Conservation (phyloP, 2,329 filamentous ascomycete genomes). For the Claviceps sp. region DNA sequence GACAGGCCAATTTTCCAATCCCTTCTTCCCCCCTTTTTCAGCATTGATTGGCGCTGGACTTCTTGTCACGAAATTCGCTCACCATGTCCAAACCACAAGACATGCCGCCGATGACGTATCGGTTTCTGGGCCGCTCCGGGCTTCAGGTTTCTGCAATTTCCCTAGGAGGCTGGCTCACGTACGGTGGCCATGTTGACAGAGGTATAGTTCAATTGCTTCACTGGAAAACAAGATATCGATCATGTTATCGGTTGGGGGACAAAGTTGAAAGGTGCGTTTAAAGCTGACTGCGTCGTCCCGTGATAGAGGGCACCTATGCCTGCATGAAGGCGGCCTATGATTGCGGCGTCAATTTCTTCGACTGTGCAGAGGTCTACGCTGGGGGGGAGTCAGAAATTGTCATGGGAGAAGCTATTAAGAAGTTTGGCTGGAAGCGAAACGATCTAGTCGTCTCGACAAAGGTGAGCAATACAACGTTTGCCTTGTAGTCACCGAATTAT, state of each 20-base stretch:
- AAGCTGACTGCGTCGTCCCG: background rate
- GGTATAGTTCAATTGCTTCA: conserved; percentile 41
- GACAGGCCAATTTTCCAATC: no score
- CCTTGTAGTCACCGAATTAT: no score
- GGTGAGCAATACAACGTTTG: conserved; percentile 16
- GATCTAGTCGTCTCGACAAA: conserved; percentile 50
- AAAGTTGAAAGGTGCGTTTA: background rate
- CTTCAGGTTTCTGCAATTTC: conserved; percentile 63
- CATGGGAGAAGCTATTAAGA: conserved; percentile 47
- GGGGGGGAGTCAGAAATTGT: conserved; percentile 49
- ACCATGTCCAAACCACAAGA: conserved; percentile 28
- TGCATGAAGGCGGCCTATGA: conserved; percentile 51
- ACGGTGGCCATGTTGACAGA: conserved; percentile 58
- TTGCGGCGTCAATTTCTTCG: conserved; percentile 49
- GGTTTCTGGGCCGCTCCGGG: conserved; percentile 56
- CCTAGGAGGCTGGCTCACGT: conserved; percentile 60
- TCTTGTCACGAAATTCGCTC: background rate
- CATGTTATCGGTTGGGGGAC: background rate
- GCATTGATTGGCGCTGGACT: background rate
- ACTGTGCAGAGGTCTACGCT: conserved; percentile 44
- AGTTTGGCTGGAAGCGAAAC: conserved; percentile 47
- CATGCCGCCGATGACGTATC: conserved; percentile 50
- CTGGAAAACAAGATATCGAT: background rate
- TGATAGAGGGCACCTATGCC: conserved; percentile 31
- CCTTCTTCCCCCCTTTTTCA: background rate